These are phyloP conservation scores for Penicillium expansum DNA, from an alignment of 2,329 filamentous ascomycete species.

Conservation along the genomic window DNA sequence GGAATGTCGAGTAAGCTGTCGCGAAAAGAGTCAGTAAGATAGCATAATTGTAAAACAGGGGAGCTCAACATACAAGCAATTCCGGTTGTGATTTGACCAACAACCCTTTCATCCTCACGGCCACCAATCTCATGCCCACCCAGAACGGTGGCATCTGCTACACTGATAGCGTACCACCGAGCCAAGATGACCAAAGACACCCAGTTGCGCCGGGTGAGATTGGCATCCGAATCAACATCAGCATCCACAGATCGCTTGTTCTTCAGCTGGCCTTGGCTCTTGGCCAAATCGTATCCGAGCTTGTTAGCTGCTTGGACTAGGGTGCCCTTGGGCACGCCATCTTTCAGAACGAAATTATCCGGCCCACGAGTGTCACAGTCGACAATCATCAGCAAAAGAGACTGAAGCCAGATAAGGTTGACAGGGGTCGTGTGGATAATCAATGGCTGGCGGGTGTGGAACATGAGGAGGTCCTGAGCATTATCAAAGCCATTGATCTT, in stretches of 20 bases:
- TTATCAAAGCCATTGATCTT: conserved; percentile 39
- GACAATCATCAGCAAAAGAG: conserved; percentile 42
- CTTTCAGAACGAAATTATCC: conserved; percentile 42
- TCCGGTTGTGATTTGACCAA: conserved; percentile 37
- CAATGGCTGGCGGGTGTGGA: conserved; percentile 39
- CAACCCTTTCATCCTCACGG: conserved; percentile 39
- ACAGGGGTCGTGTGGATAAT: conserved; percentile 34
- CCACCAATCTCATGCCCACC: conserved; percentile 39
- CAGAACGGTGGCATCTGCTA: conserved; percentile 40
- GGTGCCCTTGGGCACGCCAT: conserved; percentile 40
- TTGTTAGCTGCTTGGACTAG: conserved; percentile 42
- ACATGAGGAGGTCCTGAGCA: conserved; percentile 41
- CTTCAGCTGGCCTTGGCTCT: conserved; percentile 39
- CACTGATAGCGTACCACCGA: conserved; percentile 44
- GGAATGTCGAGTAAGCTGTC: conserved; percentile 38
- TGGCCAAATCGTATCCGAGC: conserved; percentile 40
- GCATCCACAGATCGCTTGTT: conserved; percentile 34
- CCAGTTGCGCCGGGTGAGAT: conserved; percentile 42
- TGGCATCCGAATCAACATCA: conserved; percentile 42
- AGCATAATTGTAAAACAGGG: background rate
- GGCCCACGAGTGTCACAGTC: conserved; percentile 44
- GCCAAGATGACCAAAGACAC: conserved; percentile 40
- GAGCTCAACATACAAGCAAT: conserved; percentile 38
- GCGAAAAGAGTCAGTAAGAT: conserved; percentile 5
- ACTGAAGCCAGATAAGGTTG: conserved; percentile 45